These are phyloP conservation scores for Eustoma russellianum DNA, from an alignment of 257 asterid genomes.

Conservation along the genomic window DNA sequence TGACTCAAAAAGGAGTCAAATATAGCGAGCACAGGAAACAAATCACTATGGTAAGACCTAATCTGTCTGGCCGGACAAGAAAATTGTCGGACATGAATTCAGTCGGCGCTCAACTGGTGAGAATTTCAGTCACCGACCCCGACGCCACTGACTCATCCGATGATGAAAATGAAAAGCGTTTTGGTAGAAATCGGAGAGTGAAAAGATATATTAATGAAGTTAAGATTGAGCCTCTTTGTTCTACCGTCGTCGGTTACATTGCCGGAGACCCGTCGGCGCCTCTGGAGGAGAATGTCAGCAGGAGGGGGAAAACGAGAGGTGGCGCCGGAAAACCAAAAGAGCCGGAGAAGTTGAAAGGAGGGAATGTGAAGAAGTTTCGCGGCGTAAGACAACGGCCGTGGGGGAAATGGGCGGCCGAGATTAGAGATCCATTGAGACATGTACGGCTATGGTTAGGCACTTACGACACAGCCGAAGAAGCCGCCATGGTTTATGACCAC, in stretches of 20 bases:
- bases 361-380: slow-evolving; percentile 43
- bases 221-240: slow-evolving; percentile 27
- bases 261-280: slow-evolving; percentile 11
- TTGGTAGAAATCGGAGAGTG: slow-evolving; percentile 27
- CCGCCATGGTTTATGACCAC: slow-evolving; percentile 94
- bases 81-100: slow-evolving; percentile 14
- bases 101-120: slow-evolving; percentile 30
- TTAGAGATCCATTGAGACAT: slow-evolving; percentile 69
- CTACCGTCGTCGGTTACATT: slow-evolving; percentile 11
- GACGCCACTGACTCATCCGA: slow-evolving; percentile 87
- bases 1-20: slow-evolving; percentile 27
- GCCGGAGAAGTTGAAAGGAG: slow-evolving; percentile 2
- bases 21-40: slow-evolving; percentile 50
- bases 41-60: slow-evolving; percentile 27
- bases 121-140: slow-evolving; percentile 60
- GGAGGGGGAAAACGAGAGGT: slow-evolving; percentile 30
- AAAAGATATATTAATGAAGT: slow-evolving; percentile 61
- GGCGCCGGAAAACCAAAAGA: slow-evolving; percentile 6
- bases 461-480: slow-evolving; percentile 89
- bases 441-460: slow-evolving; percentile 87
- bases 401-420: slow-evolving; percentile 99
- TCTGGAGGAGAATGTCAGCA: slow-evolving; percentile 1
- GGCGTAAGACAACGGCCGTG: slow-evolving; percentile 91
- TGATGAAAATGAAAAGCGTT: slow-evolving; percentile 40
- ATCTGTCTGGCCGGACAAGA: slow-evolving; percentile 14